Evolutionary conservation across 176 grass and related monocot species (phyloP), one percentile per base, ranked within the genome.

Genomic region (Puya raimondii): DNA sequence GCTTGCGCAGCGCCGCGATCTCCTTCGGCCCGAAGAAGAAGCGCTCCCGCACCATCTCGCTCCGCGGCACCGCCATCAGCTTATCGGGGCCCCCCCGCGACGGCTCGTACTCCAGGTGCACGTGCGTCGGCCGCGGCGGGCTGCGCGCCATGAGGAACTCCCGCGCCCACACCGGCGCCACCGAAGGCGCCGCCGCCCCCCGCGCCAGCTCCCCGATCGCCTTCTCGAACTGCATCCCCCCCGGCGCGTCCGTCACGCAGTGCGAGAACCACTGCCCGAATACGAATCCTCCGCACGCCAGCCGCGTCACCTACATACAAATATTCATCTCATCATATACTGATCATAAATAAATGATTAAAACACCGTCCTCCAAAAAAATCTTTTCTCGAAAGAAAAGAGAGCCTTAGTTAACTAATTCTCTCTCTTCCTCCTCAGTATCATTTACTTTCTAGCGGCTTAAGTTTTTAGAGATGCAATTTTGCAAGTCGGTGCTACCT

Each of bases 191-290:
- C 4, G 16, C 63, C 11, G 75, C 82, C 22, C 76, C 84, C 11
- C 91, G 48, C 2, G 84, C 83, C n/a, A 94, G 15, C 72, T 94
- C 91, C 52, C 80, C 82, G 25, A 90, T 15, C 57, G 72, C 75
- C 63, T 77, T 81, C 68, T 86, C 77, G 83, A 94, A 94, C 69
- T 89, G 86, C 80, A 87, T 83, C 2, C 69, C 80, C 1, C 91
- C 91, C 0, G 80, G 80, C 0, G 86, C 91, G 80, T 90, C 91
- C 11, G 68, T 78, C 0, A 85, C 12, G 79, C 56, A 77, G 82
- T 94, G 91, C 66, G 80, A 84, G 81, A 94, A 80, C 0, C 87
- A 57, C 75, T 83, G 86, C 1, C 86, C 90, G 16, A 94, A 89
- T 57, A 81, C 66, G 83, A 94, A 94, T 0, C 86, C 86, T 0